Conservation (phyloP, 768 basidiomycete species). For the Leccinum disarticulatum region DNA sequence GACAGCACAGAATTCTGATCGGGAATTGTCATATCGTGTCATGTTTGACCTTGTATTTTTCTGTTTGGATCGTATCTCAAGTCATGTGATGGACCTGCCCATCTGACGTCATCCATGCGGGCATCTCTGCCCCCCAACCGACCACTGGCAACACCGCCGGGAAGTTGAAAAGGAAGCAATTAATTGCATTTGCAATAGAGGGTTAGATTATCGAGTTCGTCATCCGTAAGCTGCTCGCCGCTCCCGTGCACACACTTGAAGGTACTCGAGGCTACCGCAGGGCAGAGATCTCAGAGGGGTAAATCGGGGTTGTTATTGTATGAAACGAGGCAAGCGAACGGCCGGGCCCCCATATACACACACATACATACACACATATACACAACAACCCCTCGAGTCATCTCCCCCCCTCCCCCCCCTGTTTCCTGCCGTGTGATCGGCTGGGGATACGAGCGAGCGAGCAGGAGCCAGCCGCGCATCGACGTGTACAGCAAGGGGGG, state of each 20-base stretch:
- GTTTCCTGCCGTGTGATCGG: constrained; percentile 8
- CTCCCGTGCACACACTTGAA: neutral
- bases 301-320: neutral
- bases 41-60: constrained; percentile 21
- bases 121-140: neutral
- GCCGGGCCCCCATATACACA: neutral
- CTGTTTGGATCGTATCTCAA: constrained; percentile 13
- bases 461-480: neutral
- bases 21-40: constrained; percentile 23
- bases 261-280: neutral
- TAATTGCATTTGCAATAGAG: constrained; percentile 5
- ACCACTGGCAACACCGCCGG: neutral
- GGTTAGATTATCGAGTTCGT: constrained; percentile 24
- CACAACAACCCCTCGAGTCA: neutral
- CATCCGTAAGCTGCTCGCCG: neutral
- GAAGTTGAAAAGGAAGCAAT: neutral
- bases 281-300: neutral
- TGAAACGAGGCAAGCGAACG: neutral
- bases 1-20: constrained; percentile 38
- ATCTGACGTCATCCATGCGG: constrained; percentile 24
- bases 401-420: neutral
- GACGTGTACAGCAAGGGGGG: constrained; percentile 12
- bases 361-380: neutral
- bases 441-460: neutral
- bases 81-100: constrained; percentile 18